Evolutionary conservation across 2,329 filamentous ascomycete species (phyloP).

Genomic region (Pseudogymnoascus sp.): DNA sequence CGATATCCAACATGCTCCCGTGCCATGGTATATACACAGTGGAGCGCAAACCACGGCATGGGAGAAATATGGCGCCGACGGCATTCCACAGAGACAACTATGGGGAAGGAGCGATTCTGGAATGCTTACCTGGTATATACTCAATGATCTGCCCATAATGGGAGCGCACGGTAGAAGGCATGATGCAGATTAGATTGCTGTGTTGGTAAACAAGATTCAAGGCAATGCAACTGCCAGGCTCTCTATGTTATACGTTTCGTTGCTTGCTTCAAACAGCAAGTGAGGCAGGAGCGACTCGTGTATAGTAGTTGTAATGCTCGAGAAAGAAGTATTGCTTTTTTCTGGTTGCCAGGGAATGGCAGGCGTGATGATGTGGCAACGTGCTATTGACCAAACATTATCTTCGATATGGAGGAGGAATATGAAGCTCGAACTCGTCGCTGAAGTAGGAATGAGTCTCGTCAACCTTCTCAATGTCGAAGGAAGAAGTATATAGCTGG

Average conservation of each 20-base stretch:
- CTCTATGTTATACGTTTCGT: background rate
- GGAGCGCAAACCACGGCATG: background rate
- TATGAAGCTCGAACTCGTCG: slow-evolving; percentile 1
- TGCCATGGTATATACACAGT: background rate
- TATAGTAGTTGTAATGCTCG: background rate
- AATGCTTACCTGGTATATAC: slow-evolving; percentile 78
- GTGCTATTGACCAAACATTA: slow-evolving; percentile 8
- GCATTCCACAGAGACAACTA: background rate
- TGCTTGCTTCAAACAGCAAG: background rate
- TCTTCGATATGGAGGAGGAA: background rate
- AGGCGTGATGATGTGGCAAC: slow-evolving; percentile 6
- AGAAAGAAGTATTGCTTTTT: background rate
- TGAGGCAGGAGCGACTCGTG: background rate
- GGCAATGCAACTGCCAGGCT: slow-evolving; percentile 2
- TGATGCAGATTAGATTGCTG: slow-evolving; percentile 27
- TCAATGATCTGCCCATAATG: slow-evolving; percentile 86
- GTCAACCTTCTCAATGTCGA: background rate
- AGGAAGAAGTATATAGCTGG: background rate
- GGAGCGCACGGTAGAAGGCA: slow-evolving; percentile 40
- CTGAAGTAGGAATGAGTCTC: background rate
- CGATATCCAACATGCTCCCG: background rate
- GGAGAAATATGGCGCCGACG: slow-evolving; percentile 3
- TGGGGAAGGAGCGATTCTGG: background rate
- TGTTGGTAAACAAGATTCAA: slow-evolving; percentile 7
- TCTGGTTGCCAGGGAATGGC: background rate